Evolutionary conservation across 2,329 filamentous ascomycete species (phyloP).

Genomic region (Hortaea werneckii): DNA sequence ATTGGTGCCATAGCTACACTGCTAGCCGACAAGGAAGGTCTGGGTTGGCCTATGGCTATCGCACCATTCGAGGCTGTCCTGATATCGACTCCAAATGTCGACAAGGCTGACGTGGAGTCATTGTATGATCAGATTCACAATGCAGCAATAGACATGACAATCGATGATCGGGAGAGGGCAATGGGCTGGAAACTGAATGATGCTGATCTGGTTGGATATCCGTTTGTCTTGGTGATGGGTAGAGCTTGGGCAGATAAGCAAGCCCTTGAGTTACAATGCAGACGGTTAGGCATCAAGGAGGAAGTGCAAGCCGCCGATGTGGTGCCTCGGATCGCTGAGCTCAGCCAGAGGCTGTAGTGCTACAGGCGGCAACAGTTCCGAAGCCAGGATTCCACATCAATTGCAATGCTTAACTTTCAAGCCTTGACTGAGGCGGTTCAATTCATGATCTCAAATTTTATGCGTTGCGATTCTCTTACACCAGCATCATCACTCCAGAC

Average conservation of each 20-base stretch:
- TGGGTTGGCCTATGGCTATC: conserved; percentile 81
- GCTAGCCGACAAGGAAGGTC: conserved; percentile 58
- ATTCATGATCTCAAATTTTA: too few species aligned
- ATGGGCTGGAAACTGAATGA: conserved; percentile 83
- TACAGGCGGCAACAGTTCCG: too few species aligned
- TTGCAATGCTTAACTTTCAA: too few species aligned
- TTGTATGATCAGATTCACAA: conserved; percentile 48
- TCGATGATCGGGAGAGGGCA: conserved; percentile 59
- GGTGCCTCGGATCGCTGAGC: conserved; percentile 4
- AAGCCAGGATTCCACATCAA: too few species aligned
- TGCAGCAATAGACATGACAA: conserved; percentile 45
- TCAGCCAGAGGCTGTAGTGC: background rate
- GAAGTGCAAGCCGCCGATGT: conserved; percentile 26
- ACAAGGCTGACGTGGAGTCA: conserved; percentile 8
- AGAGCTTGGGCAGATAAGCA: conserved; percentile 49
- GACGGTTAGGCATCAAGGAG: conserved; percentile 53
- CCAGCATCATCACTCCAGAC: too few species aligned
- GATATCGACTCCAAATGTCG: conserved; percentile 33
- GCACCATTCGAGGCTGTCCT: conserved; percentile 74
- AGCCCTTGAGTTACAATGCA: conserved; percentile 69
- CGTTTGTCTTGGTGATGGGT: conserved; percentile 70
- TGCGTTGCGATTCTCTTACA: too few species aligned
- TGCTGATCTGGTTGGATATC: conserved; percentile 82
- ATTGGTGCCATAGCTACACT: conserved; percentile 77
- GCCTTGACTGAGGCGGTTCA: too few species aligned